Conservation (phyloP, 352 stramenopile species). For the Phytophthora capsici region DNA sequence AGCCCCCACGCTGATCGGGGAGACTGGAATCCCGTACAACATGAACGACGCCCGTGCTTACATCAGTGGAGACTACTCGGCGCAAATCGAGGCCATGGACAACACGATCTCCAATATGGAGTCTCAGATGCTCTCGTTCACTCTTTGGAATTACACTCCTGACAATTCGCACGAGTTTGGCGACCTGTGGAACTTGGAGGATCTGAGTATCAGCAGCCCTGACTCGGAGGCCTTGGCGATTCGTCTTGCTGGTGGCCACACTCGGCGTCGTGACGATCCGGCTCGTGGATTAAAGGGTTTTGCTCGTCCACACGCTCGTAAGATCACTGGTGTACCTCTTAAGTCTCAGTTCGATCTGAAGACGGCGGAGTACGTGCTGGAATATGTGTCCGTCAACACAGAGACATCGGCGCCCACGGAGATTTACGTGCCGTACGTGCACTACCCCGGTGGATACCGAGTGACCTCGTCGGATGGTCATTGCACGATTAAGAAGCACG, state of each 20-base stretch:
- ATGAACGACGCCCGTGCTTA: constrained; percentile 52
- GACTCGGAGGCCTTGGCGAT: constrained; percentile 31
- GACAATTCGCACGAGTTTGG: constrained; percentile 76
- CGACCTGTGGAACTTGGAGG: constrained; percentile 85
- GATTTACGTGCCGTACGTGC: constrained; percentile 43
- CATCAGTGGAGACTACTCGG: constrained; percentile 49
- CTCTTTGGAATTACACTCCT: constrained; percentile 88
- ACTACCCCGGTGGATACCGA: constrained; percentile 37
- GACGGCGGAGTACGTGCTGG: constrained; percentile 53
- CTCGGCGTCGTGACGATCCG: constrained; percentile 39
- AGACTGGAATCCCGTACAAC: constrained; percentile 70
- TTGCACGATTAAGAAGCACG: constrained; percentile 41
- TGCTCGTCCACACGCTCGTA: constrained; percentile 61
- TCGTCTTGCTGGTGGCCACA: constrained; percentile 43
- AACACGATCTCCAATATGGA: constrained; percentile 68
- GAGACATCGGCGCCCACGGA: constrained; percentile 22
- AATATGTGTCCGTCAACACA: constrained; percentile 41
- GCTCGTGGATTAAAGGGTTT: constrained; percentile 61
- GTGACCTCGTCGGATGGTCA: constrained; percentile 36
- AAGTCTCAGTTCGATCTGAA: constrained; percentile 60
- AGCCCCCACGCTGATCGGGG: constrained; percentile 61
- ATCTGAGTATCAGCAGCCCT: constrained; percentile 80
- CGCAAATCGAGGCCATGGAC: constrained; percentile 61
- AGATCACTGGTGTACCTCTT: constrained; percentile 63
- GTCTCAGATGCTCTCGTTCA: constrained; percentile 74